Conservation (phyloP, 169 alveolate species). For the Plasmodium gonderi region DNA sequence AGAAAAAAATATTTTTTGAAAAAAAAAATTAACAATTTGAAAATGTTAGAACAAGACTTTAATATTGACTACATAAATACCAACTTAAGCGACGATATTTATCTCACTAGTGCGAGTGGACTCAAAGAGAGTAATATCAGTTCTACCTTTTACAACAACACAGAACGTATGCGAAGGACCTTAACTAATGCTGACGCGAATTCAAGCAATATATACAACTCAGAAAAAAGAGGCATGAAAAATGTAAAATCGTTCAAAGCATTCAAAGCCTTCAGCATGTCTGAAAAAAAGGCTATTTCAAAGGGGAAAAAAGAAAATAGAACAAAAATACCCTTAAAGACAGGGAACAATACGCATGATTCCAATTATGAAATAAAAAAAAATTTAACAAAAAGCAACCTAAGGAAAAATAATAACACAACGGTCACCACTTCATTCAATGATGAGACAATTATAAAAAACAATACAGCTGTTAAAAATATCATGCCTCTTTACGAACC, state of each 20-base stretch:
- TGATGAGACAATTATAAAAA: background rate
- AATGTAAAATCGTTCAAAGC: background rate
- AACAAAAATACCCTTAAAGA: background rate
- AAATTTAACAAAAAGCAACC: background rate
- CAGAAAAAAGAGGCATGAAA: background rate
- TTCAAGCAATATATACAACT: background rate
- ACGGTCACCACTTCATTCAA: conserved; percentile 18
- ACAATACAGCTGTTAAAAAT: background rate
- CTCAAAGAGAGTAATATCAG: background rate
- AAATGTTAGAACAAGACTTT: background rate
- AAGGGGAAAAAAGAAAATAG: background rate
- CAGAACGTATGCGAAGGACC: background rate
- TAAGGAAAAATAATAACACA: background rate
- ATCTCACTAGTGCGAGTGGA: background rate
- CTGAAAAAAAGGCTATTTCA: background rate
- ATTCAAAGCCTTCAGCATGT: background rate
- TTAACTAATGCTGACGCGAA: background rate
- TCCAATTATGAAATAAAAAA: conserved; percentile 27
- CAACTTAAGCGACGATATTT: conserved; percentile 3
- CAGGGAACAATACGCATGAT: background rate
- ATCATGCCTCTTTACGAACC: background rate
- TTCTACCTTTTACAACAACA: background rate
- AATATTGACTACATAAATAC: background rate
- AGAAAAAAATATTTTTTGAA: conserved; percentile 4
- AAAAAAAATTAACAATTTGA: conserved; percentile 10